phyloP scores from a whole-genome alignment of 305 asterid species.

The Solanum aculeatissimum region DNA sequence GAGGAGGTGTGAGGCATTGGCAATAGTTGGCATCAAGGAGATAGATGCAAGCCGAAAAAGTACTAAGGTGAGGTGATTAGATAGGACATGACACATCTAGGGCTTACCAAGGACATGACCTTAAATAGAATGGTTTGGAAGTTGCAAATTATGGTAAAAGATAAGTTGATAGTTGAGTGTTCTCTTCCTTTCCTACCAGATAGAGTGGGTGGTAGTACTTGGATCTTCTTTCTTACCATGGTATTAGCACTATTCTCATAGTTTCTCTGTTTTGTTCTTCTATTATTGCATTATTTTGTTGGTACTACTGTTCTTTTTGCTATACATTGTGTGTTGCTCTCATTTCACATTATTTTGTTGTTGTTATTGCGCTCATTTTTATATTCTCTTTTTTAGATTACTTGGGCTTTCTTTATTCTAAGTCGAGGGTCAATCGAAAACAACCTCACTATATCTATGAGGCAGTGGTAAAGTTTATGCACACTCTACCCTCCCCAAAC shows the following conservation, averaged over 20 bases:
- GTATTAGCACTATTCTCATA: not conserved
- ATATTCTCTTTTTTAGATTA: not conserved
- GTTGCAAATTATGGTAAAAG: not conserved
- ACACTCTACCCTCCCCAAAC: not conserved
- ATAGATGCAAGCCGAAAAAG: not conserved
- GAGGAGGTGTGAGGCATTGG: too few species aligned
- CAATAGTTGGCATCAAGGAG: not conserved
- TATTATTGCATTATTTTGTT: not conserved
- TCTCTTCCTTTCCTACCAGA: not conserved
- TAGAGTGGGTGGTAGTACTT: not conserved
- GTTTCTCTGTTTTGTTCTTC: not conserved
- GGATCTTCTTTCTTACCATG: not conserved
- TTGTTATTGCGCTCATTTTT: not conserved
- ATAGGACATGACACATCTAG: too few species aligned
- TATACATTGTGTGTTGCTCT: not conserved
- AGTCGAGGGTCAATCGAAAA: not conserved
- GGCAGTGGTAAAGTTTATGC: not conserved
- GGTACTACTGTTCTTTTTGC: not conserved
- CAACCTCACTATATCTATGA: not conserved
- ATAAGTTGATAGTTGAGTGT: not conserved
- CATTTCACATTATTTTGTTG: not conserved
- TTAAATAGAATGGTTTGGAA: not conserved
- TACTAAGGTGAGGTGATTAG: not conserved
- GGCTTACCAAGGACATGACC: too few species aligned
- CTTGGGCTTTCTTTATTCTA: not conserved